phyloP scores from a whole-genome alignment of 2,329 filamentous ascomycete genomes.

The Tolypocladium guangdongense region DNA sequence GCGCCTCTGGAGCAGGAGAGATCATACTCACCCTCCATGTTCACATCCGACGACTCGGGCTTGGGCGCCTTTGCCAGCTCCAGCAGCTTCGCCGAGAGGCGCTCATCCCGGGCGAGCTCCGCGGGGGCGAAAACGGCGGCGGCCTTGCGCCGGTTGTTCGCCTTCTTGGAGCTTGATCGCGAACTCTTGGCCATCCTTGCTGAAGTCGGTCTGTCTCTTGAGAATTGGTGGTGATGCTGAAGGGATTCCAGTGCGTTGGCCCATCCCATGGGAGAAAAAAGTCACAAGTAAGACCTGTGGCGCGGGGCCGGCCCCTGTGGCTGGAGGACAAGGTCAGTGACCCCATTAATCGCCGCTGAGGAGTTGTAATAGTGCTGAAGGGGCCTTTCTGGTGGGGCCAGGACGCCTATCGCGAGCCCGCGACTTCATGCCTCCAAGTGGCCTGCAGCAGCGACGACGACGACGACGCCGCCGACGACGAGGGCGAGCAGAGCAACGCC shows the following conservation, averaged over 20 bases:
- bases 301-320: background rate
- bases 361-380: background rate
- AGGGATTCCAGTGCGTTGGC: background rate
- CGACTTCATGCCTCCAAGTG: background rate
- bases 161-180: slow-evolving; percentile 68
- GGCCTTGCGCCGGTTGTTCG: slow-evolving; percentile 74
- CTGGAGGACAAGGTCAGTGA: background rate
- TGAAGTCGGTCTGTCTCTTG: background rate
- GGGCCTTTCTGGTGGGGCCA: background rate
- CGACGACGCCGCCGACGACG: background rate
- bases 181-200: slow-evolving; percentile 75
- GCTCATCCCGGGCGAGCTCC: slow-evolving; percentile 67
- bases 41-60: slow-evolving; percentile 42
- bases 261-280: slow-evolving; percentile 4
- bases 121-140: slow-evolving; percentile 74
- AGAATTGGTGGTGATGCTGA: slow-evolving; percentile 1
- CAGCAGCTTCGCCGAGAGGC: slow-evolving; percentile 75
- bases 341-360: background rate
- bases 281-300: background rate
- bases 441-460: background rate
- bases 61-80: slow-evolving; percentile 70
- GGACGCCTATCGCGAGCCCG: background rate
- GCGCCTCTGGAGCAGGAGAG: background rate
- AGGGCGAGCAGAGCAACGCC: background rate
- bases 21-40: slow-evolving; percentile 32